Conservation (phyloP, 306 rosid species). For the Quercus variabilis region DNA sequence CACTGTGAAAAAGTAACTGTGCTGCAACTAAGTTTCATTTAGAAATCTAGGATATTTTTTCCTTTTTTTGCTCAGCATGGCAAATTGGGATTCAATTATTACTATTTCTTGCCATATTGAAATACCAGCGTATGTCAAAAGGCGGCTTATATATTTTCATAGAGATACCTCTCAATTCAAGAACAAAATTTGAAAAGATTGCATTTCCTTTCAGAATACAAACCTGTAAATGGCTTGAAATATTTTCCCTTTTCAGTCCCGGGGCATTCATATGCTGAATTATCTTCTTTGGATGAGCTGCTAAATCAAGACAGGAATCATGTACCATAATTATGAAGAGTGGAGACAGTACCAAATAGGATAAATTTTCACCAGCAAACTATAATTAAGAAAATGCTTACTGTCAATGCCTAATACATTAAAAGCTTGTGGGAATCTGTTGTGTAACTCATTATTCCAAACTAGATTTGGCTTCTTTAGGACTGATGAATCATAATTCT, state of each 20-base stretch:
- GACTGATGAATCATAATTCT: neutral
- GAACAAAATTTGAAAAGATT: neutral
- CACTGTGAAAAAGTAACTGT: too few relatives aligned
- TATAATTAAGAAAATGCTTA: conserved; percentile 6
- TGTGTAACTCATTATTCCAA: conserved; percentile 30
- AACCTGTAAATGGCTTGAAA: conserved; percentile 49
- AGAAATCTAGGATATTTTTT: too few relatives aligned
- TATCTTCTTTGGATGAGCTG: conserved; percentile 39
- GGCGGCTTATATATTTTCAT: neutral
- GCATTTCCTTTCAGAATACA: conserved; percentile 1
- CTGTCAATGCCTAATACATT: conserved; percentile 24
- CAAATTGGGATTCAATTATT: neutral
- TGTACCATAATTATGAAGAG: neutral
- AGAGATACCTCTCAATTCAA: neutral
- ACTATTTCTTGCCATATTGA: neutral
- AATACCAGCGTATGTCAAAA: neutral
- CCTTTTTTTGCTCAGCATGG: too few relatives aligned
- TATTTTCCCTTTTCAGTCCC: conserved; percentile 18
- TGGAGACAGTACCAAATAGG: neutral
- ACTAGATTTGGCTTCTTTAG: conserved; percentile 21
- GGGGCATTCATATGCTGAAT: conserved; percentile 37
- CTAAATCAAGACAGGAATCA: conserved; percentile 25
- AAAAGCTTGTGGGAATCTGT: conserved; percentile 33
- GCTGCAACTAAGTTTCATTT: too few relatives aligned
- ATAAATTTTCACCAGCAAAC: too few relatives aligned